Conservation (phyloP, 805 yeast species). For the Metschnikowia drakensbergensis region DNA sequence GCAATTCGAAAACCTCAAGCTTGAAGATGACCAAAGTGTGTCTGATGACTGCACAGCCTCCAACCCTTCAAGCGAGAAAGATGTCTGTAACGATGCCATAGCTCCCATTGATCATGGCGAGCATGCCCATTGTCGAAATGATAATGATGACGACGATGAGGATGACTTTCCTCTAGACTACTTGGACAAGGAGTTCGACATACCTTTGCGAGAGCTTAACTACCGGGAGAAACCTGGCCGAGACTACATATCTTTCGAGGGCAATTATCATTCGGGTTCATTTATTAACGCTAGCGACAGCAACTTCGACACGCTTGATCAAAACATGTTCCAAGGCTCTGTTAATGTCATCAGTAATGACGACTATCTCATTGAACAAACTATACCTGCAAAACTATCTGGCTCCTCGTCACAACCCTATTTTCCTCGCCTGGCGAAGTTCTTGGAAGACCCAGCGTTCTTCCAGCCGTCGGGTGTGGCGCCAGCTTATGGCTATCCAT, state of each 20-base stretch:
- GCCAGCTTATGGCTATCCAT: slow-evolving; percentile 7
- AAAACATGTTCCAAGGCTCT: slow-evolving; percentile 19
- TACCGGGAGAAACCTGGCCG: slow-evolving; percentile 14
- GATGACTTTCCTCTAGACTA: slow-evolving; percentile 74
- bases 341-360: slow-evolving; percentile 39
- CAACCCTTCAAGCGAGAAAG: background rate
- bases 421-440: slow-evolving; percentile 18
- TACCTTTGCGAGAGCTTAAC: slow-evolving; percentile 3
- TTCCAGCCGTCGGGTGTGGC: slow-evolving; percentile 7
- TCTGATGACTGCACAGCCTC: slow-evolving; percentile 1
- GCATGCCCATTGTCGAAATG: background rate
- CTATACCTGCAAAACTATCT: slow-evolving; percentile 37
- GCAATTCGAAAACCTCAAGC: slow-evolving; percentile 9
- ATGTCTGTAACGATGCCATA: background rate
- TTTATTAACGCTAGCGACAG: slow-evolving; percentile 18
- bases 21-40: slow-evolving; percentile 12
- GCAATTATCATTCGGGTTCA: slow-evolving; percentile 16
- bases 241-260: slow-evolving; percentile 25
- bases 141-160: slow-evolving; percentile 34
- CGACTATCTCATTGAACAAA: slow-evolving; percentile 50
- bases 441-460: slow-evolving; percentile 11
- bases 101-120: background rate
- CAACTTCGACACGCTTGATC: slow-evolving; percentile 20
- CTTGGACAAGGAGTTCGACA: slow-evolving; percentile 41
- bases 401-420: slow-evolving; percentile 26